These are phyloP conservation scores for Triangularia setosa DNA, from an alignment of 2,329 filamentous ascomycete genomes.

Conservation along the genomic window DNA sequence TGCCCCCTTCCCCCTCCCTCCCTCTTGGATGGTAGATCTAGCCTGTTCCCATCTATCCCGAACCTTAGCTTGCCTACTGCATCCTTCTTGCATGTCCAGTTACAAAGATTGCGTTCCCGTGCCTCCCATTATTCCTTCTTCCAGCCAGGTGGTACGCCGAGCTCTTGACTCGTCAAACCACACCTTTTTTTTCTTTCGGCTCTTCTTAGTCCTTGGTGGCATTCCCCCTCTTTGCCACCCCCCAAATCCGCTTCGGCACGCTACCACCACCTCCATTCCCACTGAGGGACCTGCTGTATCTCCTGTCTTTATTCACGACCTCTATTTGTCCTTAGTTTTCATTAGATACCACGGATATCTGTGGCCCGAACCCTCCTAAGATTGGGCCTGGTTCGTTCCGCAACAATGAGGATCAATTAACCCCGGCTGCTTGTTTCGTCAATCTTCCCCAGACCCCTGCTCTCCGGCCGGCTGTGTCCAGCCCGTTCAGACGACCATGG, in stretches of 20 bases:
- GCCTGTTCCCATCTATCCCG: not conserved
- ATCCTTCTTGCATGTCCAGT: slow-evolving; percentile 18
- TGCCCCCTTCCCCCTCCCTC: not conserved
- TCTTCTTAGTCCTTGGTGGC: not conserved
- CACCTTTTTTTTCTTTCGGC: not conserved
- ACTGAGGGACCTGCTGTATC: slow-evolving; percentile 15
- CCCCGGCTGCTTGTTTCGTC: not conserved
- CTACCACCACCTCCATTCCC: not conserved
- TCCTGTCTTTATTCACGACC: slow-evolving; percentile 15
- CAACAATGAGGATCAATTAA: not conserved
- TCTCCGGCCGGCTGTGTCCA: not conserved
- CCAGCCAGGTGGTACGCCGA: not conserved
- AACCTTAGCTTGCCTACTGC: not conserved
- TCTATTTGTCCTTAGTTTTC: not conserved
- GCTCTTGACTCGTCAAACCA: not conserved
- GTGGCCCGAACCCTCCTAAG: not conserved
- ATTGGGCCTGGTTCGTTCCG: not conserved
- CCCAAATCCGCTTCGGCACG: not conserved
- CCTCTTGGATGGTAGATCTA: slow-evolving; percentile 2
- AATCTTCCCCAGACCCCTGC: not conserved
- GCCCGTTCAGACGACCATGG: not conserved
- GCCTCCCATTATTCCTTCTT: not conserved
- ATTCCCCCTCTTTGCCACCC: not conserved
- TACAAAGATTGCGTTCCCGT: slow-evolving; percentile 17
- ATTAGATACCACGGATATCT: too few species aligned